These are phyloP conservation scores for Stephanodiscus triporus DNA, from an alignment of 108 stramenopile genomes.

Conservation along the genomic window DNA sequence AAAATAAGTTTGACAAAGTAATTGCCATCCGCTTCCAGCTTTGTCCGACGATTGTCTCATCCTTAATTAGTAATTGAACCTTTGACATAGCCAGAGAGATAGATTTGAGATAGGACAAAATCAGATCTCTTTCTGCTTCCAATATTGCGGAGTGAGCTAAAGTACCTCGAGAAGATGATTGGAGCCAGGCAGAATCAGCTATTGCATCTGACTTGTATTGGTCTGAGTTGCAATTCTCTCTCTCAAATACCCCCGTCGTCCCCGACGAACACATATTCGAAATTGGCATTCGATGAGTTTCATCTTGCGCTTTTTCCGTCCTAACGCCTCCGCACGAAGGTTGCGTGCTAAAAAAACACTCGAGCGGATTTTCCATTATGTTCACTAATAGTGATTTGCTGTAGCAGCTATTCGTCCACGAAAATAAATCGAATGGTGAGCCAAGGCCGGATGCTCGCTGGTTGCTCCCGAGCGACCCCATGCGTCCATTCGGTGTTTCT, in stretches of 20 bases:
- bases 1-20: conserved; percentile 72
- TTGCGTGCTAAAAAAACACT: conserved; percentile 33
- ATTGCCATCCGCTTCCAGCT: conserved; percentile 80
- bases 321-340: conserved; percentile 4
- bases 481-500: conserved; percentile 38
- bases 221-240: conserved; percentile 22
- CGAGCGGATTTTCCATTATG: conserved; percentile 40
- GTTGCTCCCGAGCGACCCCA: conserved; percentile 22
- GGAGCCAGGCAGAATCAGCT: conserved; percentile 35
- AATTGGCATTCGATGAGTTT: background rate
- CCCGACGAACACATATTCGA: conserved; percentile 37
- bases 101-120: conserved; percentile 58
- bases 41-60: conserved; percentile 61
- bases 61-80: conserved; percentile 53
- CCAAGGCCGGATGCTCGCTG: conserved; percentile 34
- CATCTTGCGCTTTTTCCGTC: conserved; percentile 10
- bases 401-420: conserved; percentile 28
- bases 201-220: conserved; percentile 22
- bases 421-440: conserved; percentile 41
- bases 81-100: conserved; percentile 57
- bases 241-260: conserved; percentile 32
- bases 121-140: conserved; percentile 66
- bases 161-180: conserved; percentile 27
- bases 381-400: conserved; percentile 38
- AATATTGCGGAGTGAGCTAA: conserved; percentile 59